A percentile compares a stretch with the other conserved stretches of the same genome.
Evolutionary conservation across 345 rosid species (phyloP).

Genomic region (Kernera saxatilis): DNA sequence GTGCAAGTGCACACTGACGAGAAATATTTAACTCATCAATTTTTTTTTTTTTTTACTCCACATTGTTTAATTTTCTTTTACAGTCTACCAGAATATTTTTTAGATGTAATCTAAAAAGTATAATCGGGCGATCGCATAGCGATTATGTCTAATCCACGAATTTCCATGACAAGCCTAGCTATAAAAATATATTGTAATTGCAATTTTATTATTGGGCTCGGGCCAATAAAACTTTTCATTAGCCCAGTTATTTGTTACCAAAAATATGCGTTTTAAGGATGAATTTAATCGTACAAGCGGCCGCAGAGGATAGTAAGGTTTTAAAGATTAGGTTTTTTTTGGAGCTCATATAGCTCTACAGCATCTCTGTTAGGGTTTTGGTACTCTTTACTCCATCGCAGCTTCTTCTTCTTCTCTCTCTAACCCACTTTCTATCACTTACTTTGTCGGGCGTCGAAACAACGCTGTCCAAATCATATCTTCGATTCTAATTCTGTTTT

Average conservation of each 20-base stretch:
- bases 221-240: neutral
- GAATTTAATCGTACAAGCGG: neutral
- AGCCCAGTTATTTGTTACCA: neutral
- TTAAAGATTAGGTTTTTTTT: slow-evolving; percentile 7
- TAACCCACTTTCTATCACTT: neutral
- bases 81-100: too few relatives aligned
- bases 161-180: too few relatives aligned
- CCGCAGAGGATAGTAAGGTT: neutral
- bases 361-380: slow-evolving; percentile 21
- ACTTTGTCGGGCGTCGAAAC: slow-evolving; percentile 22
- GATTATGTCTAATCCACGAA: too few relatives aligned
- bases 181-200: too few relatives aligned
- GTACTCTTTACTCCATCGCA: neutral
- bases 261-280: too few relatives aligned
- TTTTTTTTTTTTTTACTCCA: too few relatives aligned
- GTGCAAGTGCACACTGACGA: neutral
- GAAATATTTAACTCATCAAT: too few relatives aligned
- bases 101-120: too few relatives aligned
- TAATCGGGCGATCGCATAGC: too few relatives aligned
- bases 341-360: neutral
- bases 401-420: neutral
- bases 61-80: too few relatives aligned
- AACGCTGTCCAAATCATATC: slow-evolving; percentile 25
- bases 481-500: slow-evolving; percentile 18
- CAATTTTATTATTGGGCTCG: neutral